Conservation (phyloP, 2,329 filamentous ascomycete species). For the Chaetomiaceae sp. region DNA sequence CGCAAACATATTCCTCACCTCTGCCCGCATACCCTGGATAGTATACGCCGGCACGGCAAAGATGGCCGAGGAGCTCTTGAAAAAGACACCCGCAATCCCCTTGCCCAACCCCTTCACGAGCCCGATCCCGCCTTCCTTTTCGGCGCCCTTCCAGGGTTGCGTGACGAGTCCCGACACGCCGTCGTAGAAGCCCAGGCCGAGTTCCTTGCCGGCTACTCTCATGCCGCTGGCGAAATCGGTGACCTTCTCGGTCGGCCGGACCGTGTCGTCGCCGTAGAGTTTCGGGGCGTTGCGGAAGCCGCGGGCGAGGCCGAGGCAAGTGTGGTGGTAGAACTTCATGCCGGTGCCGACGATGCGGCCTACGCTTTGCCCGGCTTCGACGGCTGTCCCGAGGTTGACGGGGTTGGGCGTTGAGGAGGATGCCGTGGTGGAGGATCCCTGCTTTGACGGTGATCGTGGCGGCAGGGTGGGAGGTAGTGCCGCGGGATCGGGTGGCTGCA, state of each 20-base stretch:
- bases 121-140: slow-evolving; percentile 50
- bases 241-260: slow-evolving; percentile 74
- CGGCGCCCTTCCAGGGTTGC: slow-evolving; percentile 63
- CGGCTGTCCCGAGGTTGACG: slow-evolving; percentile 49
- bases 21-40: slow-evolving; percentile 76
- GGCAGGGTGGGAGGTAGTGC: not conserved
- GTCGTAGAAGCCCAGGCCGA: slow-evolving; percentile 73
- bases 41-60: slow-evolving; percentile 75
- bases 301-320: slow-evolving; percentile 74
- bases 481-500: not conserved
- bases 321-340: slow-evolving; percentile 77
- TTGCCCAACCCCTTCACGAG: slow-evolving; percentile 76
- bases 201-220: slow-evolving; percentile 71
- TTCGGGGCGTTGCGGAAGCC: slow-evolving; percentile 86
- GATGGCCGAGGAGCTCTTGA: slow-evolving; percentile 75
- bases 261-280: slow-evolving; percentile 78
- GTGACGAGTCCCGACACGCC: slow-evolving; percentile 76
- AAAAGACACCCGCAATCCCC: slow-evolving; percentile 72
- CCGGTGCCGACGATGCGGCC: slow-evolving; percentile 70
- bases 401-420: slow-evolving; percentile 3
- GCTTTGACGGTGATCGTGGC: not conserved
- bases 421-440: not conserved
- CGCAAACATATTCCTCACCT: slow-evolving; percentile 66
- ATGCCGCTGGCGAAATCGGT: slow-evolving; percentile 73
- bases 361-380: slow-evolving; percentile 63